Conservation (phyloP, 345 rosid genomes). For the Eucalyptus urophylla region DNA sequence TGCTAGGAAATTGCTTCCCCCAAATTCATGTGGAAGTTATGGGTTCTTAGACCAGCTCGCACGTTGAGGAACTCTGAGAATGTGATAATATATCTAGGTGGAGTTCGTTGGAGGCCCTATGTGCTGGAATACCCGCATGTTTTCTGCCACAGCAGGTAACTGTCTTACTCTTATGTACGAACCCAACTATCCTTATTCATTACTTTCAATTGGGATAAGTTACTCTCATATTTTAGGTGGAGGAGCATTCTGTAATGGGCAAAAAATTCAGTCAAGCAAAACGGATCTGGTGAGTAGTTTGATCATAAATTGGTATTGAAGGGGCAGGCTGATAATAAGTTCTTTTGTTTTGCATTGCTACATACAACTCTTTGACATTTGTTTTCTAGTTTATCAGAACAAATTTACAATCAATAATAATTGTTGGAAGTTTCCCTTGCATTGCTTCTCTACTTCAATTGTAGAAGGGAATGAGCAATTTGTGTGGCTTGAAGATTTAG, state of each 20-base stretch:
- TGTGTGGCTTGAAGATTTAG: neutral
- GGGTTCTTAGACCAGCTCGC: neutral
- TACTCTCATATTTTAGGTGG: slow-evolving; percentile 38
- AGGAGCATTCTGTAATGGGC: slow-evolving; percentile 92
- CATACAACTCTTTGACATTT: neutral
- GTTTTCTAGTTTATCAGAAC: neutral
- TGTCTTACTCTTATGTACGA: neutral
- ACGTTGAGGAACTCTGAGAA: neutral
- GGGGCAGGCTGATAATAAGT: neutral
- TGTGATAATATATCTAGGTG: slow-evolving; percentile 25
- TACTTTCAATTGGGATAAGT: neutral
- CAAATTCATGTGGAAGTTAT: neutral
- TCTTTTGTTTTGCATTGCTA: neutral
- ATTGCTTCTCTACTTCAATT: neutral
- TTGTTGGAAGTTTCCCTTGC: neutral
- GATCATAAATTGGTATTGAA: neutral
- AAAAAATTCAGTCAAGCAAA: slow-evolving; percentile 60
- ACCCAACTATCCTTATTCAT: neutral
- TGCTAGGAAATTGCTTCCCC: neutral
- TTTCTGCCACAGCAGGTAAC: slow-evolving; percentile 84
- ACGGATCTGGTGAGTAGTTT: slow-evolving; percentile 48
- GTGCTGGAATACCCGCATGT: slow-evolving; percentile 89
- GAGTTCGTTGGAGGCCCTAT: slow-evolving; percentile 96
- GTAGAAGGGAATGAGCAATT: neutral
- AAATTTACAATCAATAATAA: neutral